Percentiles rank a stretch among this genome's conserved stretches.
These are phyloP conservation scores for Triticum dicoccoides DNA, from an alignment of 176 grass and related monocot genomes.

Conservation along the genomic window DNA sequence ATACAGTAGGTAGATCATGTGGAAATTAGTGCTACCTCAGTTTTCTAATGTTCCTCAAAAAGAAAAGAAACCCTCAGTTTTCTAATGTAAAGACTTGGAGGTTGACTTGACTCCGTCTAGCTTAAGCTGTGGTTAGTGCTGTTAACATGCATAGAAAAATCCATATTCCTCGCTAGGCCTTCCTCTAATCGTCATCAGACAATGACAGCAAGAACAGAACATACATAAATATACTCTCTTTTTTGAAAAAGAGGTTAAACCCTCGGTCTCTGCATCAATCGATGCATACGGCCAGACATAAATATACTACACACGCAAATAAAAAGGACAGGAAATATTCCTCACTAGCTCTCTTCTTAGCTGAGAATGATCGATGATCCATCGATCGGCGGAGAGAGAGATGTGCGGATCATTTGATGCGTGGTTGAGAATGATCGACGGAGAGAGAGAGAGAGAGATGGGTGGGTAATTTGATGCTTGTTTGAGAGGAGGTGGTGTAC, in stretches of 20 bases:
- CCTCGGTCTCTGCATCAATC: too few relatives aligned
- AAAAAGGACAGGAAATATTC: background rate
- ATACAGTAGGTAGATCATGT: background rate
- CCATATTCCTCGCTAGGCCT: background rate
- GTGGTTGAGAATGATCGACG: background rate
- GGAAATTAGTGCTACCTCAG: background rate
- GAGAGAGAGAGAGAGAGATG: too few relatives aligned
- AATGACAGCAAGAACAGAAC: background rate
- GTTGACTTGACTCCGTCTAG: background rate
- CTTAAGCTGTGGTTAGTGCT: background rate
- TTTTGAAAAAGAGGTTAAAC: too few relatives aligned
- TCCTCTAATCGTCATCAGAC: background rate
- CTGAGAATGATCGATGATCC: background rate
- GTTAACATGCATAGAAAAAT: background rate
- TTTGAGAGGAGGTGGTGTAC: background rate
- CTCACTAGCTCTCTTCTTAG: too few relatives aligned
- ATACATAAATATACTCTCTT: background rate
- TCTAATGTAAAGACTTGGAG: background rate
- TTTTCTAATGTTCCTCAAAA: too few relatives aligned
- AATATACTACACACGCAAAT: background rate
- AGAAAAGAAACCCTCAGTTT: too few relatives aligned
- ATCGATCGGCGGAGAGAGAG: background rate
- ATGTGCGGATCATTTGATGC: background rate
- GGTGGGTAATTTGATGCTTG: background rate
- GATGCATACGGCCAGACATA: background rate